Base-by-base conservation (phyloP, 257 asterid species). In the Solanum acaule region DNA sequence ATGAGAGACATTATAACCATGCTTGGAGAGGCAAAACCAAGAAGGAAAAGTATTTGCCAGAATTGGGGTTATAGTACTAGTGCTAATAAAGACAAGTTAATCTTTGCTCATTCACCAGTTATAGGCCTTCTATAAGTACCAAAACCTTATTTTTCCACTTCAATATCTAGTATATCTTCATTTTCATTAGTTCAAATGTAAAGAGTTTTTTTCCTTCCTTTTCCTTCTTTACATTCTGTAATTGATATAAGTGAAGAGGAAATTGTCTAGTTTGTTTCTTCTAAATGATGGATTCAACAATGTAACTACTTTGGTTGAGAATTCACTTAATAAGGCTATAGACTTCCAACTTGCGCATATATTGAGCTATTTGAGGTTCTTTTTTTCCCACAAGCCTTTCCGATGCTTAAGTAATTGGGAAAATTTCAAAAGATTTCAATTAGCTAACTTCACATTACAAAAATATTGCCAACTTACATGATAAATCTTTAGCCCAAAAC, bases 21-120 rank as follows among this genome's bases (percentile, higher is more conserved):
- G 98, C 95, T 95, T 65, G 97, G 94, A 15, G 98, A 95, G 93
- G 98, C 96, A 31, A 94, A 95, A 91, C 98, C 98, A 6, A 63
- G 98, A 89, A 91, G 98, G 77, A 95, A 94, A 92, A 94, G 98
- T 89, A 89, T 95, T 12, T 94, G 95, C 33, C 95, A 93, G 59
- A 90, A 81, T 49, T 95, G 98, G 98, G 96, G 95, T 73, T 93
- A 89, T 82, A 67, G 42, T 29, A 18, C 10, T 82, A 82, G 7
- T 89, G 91, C 90, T n/a, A 95, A 91, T 79, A 96, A 94, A 87
- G 98, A 95, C 78, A 93, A 91, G 72, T 44, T 93, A 38, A 91
- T 94, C 87, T 94, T 96, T 92, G 95, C 96, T 76, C 95, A 94
- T 88, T 96, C 98, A 63, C 98, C 98, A 27, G 98, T 96, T 85